Base-by-base conservation (phyloP, 2,329 filamentous ascomycete species). In the Fusarium fujikuroi region DNA sequence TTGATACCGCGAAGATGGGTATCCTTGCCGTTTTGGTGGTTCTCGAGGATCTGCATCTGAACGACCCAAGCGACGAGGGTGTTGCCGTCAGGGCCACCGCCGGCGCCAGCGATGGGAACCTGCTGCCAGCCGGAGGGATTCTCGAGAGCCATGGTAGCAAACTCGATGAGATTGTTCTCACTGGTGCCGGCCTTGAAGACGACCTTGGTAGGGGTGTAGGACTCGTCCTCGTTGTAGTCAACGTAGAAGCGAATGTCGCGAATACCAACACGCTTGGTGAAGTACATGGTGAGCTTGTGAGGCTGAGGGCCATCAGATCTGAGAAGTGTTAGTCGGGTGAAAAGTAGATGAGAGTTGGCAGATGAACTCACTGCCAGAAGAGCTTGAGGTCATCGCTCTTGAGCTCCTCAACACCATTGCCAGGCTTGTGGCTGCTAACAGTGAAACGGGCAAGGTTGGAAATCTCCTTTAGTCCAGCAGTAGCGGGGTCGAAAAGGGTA, bases 1-100 rank as follows among this genome's bases (percentile, higher is more conserved):
- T 97, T 97, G 81, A 99, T 89, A 4, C 95, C 95, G 21, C 96
- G 89, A 30, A 99, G 88, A 85, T 99, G 96, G n/a, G 96, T 99
- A 81, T 99, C 96, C 81, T 99, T 99, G 73, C 96, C 96, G 81
- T 99, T 99, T 83, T 99, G 96, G 81, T 99, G 96, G 79, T 99
- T 99, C 84, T 98, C 96, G 58, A 95, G 89, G 54, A 99, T 92
- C 75, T 93, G 91, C 78, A 98, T 91, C 81, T 98, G 95, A 34
- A 99, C 87, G 36, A 98, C 90, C 84, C 95, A 97, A 21, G 93
- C 95, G 68, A 95, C 91, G 23, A 98, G 88, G 2, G 95, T 93
- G 76, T 91, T 92, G 44, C 88, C 92, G 78, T 90, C 91, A 53
- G 86, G 87, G 52, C 89, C 90, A 44, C 87, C 86, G n/a, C 88